A percentile compares a stretch with the other conserved stretches of the same genome.
phyloP scores from a whole-genome alignment of 192 early-diverging fungal genomes.

The Nowakowskiella sp. region DNA sequence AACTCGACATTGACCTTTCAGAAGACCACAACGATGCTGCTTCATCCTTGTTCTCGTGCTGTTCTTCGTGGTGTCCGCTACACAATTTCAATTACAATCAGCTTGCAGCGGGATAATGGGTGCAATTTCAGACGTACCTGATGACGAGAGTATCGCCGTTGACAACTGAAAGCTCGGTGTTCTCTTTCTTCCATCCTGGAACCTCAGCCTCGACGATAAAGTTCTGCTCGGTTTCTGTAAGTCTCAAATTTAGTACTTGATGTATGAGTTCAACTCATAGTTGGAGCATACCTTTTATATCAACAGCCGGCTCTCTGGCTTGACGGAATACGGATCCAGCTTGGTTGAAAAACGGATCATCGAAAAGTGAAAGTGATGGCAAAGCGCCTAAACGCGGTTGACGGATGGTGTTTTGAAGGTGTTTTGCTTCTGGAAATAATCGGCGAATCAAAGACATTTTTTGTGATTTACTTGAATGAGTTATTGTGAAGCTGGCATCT shows the following conservation, averaged over 20 bases:
- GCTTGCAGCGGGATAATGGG: neutral
- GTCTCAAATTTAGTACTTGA: neutral
- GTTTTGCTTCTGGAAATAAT: too few relatives aligned
- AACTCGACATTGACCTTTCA: neutral
- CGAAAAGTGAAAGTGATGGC: too few relatives aligned
- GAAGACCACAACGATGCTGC: neutral
- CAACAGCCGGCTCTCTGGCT: neutral
- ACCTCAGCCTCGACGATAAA: neutral
- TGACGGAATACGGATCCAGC: too few relatives aligned
- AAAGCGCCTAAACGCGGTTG: too few relatives aligned
- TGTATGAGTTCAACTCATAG: neutral
- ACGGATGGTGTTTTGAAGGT: too few relatives aligned
- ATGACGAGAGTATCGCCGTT: neutral
- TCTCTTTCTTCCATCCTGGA: neutral
- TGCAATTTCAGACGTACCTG: neutral
- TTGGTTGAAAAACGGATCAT: too few relatives aligned
- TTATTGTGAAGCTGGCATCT: too few relatives aligned
- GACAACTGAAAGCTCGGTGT: neutral
- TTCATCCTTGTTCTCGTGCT: neutral
- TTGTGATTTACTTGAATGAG: too few relatives aligned
- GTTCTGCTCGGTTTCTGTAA: neutral
- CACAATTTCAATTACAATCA: neutral
- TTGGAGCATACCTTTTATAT: slow-evolving; percentile 1
- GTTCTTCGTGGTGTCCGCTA: neutral
- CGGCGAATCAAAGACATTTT: too few relatives aligned